Conservation (phyloP, 495 filamentous ascomycete genomes). For the Neurospora sp. region DNA sequence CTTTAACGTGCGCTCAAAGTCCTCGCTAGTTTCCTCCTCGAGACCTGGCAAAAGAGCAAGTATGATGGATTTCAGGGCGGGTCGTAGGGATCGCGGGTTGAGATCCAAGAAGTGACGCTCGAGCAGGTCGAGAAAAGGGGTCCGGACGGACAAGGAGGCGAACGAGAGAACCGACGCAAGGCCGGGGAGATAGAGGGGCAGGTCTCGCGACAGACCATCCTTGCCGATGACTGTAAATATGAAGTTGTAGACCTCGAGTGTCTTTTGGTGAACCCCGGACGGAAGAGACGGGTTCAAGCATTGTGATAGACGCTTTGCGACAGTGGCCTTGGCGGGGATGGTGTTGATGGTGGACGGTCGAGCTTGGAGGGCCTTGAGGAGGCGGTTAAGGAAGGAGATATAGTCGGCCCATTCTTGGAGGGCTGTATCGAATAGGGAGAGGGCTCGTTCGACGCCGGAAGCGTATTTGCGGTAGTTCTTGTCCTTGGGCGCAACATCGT, state of each 20-base stretch:
- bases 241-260: constrained; percentile 84
- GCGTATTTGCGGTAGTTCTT: constrained; percentile 89
- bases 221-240: constrained; percentile 71
- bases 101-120: constrained; percentile 69
- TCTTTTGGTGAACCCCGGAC: constrained; percentile 97
- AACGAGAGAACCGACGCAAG: constrained; percentile 83
- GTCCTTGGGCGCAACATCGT: constrained; percentile 66
- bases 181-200: constrained; percentile 81
- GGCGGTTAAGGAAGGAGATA: constrained; percentile 86
- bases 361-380: constrained; percentile 88
- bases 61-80: constrained; percentile 81
- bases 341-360: constrained; percentile 59
- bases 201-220: constrained; percentile 67
- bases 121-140: constrained; percentile 70
- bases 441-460: constrained; percentile 72
- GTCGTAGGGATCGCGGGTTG: constrained; percentile 59
- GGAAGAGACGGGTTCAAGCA: constrained; percentile 88
- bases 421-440: constrained; percentile 84
- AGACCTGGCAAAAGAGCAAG: constrained; percentile 79
- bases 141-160: constrained; percentile 79
- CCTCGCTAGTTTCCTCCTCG: constrained; percentile 93
- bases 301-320: constrained; percentile 87
- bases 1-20: constrained; percentile 79
- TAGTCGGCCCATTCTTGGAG: constrained; percentile 99
- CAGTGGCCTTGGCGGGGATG: constrained; percentile 73